Base-by-base conservation (phyloP, 2,329 filamentous ascomycete species). In the Cyphellophora attinorum region DNA sequence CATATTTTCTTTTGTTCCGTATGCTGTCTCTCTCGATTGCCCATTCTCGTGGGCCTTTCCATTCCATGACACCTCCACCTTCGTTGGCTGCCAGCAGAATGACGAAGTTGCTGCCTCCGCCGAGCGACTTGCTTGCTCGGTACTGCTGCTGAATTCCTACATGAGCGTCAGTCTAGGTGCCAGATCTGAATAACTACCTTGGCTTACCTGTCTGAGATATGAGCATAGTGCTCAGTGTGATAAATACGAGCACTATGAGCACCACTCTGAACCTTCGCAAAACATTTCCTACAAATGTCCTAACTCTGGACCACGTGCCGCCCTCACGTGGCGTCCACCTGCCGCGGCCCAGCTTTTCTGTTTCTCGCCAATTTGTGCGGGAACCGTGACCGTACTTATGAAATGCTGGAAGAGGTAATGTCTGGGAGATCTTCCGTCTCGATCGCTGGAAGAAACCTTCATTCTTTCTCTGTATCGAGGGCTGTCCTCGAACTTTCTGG, bases 1-100 rank as follows among this genome's bases (percentile, higher is more conserved):
- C 81, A 54, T 98, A 98, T 52, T 80, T 82, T 55, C 81, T 80
- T 68, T 98, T 98, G 64, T 98, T 98, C 57, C 80, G 79, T 35
- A 96, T 76, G 54, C 89, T 96, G 64, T 96, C 88, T 57, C 91
- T 74, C 63, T 98, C 91, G 51, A 96, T 93, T 1, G 91, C 91
- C 91, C 91, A 98, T 63, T 98, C 91, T 41, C 88, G 76, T 13
- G 89, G 83, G 0, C 89, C 89, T 60, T 98, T 98, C 89, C 86
- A 95, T 54, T 95, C 89, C 86, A 96, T 96, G 5, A 98, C 91
- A 51, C 91, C 91, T 40, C 91, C 91, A 31, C 91, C 91, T 44
- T 93, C 74, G 53, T 98, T 98, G 36, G 91, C 88, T 15, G 83
- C 88, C 13, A 96, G 68, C 43, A 98, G 86, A 35, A 98, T 81